phyloP scores from a whole-genome alignment of 1,284 basidiomycete genomes.

The Trametes pubescens region DNA sequence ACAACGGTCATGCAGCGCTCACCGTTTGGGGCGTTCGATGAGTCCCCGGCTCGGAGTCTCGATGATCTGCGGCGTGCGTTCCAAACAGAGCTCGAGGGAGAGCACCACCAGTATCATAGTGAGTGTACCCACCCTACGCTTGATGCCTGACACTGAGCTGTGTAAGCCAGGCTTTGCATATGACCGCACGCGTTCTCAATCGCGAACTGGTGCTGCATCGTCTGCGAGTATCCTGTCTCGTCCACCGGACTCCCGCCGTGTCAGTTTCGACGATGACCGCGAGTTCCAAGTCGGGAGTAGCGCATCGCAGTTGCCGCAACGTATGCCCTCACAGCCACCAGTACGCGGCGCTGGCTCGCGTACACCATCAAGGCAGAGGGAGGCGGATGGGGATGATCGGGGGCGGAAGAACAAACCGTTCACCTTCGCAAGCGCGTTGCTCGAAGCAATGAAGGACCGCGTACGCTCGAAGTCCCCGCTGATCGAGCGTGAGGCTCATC shows the following conservation, averaged over 20 bases:
- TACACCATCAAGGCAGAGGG: conserved; percentile 30
- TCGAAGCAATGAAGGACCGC: conserved; percentile 51
- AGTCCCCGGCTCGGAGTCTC: conserved; percentile 34
- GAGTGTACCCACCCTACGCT: conserved; percentile 2
- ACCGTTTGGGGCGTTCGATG: conserved; percentile 31
- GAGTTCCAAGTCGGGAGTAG: conserved; percentile 40
- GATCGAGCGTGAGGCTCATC: conserved; percentile 21
- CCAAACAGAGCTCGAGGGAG: conserved; percentile 29
- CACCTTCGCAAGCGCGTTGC: conserved; percentile 47
- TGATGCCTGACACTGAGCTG: conserved; percentile 11
- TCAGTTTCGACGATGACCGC: conserved; percentile 39
- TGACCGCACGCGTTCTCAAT: conserved; percentile 26
- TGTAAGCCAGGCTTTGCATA: conserved; percentile 21
- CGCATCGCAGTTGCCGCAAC: conserved; percentile 28
- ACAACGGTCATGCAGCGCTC: conserved; percentile 34
- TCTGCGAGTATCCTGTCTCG: conserved; percentile 35
- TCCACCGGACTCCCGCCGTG: conserved; percentile 40
- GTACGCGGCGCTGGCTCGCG: conserved; percentile 17
- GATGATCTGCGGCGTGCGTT: conserved; percentile 34
- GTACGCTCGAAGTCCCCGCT: conserved; percentile 52
- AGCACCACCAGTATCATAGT: conserved; percentile 32
- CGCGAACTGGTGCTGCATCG: conserved; percentile 30
- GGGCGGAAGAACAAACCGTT: conserved; percentile 49
- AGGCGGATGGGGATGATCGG: conserved; percentile 36
- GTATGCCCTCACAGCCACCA: conserved; percentile 24